Evolutionary conservation across 441 rosid species (phyloP).

Genomic region (Adansonia madagascariensis): DNA sequence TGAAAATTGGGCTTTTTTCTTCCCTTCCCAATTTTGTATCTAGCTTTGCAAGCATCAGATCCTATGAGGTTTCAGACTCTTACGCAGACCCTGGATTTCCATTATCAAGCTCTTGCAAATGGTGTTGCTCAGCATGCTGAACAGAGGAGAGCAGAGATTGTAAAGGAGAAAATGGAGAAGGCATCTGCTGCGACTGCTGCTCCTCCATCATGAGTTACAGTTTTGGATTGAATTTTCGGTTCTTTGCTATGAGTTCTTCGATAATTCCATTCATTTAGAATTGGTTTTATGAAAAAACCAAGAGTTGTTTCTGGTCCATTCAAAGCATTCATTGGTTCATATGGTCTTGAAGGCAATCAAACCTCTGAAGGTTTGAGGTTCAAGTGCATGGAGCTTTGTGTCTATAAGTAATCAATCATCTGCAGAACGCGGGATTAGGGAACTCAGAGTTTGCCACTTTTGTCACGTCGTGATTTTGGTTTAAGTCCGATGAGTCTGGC

Average conservation of each 20-base stretch:
- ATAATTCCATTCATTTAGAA: not conserved
- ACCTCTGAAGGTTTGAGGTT: not conserved
- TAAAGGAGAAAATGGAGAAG: slow-evolving; percentile 77
- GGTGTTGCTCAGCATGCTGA: slow-evolving; percentile 95
- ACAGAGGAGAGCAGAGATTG: slow-evolving; percentile 82
- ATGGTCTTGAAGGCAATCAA: not conserved
- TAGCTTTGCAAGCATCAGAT: slow-evolving; percentile 78
- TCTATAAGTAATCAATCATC: not conserved
- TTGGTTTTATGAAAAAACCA: not conserved
- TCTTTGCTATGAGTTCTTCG: not conserved
- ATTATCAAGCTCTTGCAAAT: slow-evolving; percentile 83
- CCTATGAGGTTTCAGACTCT: slow-evolving; percentile 76
- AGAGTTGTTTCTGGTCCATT: slow-evolving; percentile 1
- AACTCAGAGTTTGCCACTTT: slow-evolving; percentile 1
- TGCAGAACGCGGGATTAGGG: not conserved
- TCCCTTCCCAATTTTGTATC: not conserved
- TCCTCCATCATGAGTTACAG: slow-evolving; percentile 27
- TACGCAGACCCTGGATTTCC: slow-evolving; percentile 75
- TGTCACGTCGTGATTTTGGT: not conserved
- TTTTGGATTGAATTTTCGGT: not conserved
- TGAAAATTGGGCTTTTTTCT: not conserved
- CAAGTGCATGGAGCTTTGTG: not conserved
- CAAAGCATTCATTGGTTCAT: slow-evolving; percentile 1
- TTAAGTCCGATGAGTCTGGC: not conserved
- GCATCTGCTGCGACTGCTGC: slow-evolving; percentile 47